A percentile compares a stretch with the other conserved stretches of the same genome.
These are phyloP conservation scores for Podospora fimiseda DNA, from an alignment of 495 filamentous ascomycete species.

Conservation along the genomic window DNA sequence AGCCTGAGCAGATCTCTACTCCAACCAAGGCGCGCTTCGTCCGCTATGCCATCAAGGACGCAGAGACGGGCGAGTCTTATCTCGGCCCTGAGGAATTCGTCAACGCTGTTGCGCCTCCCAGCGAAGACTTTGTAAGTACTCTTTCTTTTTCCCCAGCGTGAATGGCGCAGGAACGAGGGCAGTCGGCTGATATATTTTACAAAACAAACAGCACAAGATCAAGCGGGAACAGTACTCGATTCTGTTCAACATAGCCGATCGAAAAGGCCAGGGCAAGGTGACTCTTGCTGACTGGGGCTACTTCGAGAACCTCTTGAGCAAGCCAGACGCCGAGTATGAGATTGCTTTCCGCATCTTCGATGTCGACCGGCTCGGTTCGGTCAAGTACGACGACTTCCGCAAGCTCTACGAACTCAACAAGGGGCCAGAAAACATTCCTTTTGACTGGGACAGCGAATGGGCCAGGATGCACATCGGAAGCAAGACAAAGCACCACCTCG, in stretches of 20 bases:
- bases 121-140: constrained; percentile 80
- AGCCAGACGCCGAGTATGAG: constrained; percentile 97
- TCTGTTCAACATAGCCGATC: constrained; percentile 85
- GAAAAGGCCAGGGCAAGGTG: constrained; percentile 61
- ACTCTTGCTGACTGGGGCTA: constrained; percentile 79
- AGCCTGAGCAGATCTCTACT: constrained; percentile 54
- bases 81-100: constrained; percentile 84
- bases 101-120: constrained; percentile 76
- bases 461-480: constrained; percentile 88
- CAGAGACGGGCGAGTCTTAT: constrained; percentile 65
- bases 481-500: constrained; percentile 78
- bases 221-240: constrained; percentile 89
- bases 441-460: constrained; percentile 97
- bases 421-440: constrained; percentile 72
- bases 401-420: constrained; percentile 78
- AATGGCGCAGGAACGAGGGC: too few species aligned
- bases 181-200: constrained; percentile 16
- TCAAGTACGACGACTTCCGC: constrained; percentile 83
- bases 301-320: constrained; percentile 87
- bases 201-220: constrained; percentile 78
- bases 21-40: constrained; percentile 68
- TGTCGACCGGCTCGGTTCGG: constrained; percentile 66
- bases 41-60: constrained; percentile 68
- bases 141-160: too few species aligned
- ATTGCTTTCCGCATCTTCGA: constrained; percentile 97